Conservation (phyloP, 345 rosid genomes). For the Sonneratia alba region DNA sequence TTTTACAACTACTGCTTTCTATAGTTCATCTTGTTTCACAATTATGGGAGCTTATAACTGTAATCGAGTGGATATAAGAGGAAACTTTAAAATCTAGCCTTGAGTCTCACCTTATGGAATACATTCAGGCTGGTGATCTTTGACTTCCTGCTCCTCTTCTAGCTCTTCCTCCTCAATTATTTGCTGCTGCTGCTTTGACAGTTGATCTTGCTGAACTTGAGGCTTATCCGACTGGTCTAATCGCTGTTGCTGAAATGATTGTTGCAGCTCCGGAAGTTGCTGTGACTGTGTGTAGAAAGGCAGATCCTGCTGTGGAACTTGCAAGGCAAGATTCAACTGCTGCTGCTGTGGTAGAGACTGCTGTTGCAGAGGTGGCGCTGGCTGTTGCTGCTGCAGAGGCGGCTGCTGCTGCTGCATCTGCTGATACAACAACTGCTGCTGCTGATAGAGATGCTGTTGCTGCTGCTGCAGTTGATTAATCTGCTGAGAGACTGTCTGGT, state of each 20-base stretch:
- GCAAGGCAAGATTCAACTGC: neutral
- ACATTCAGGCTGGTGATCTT: neutral
- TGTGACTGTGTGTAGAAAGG: constrained; percentile 15
- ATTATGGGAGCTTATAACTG: neutral
- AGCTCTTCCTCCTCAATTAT: constrained; percentile 16
- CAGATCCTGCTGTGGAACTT: constrained; percentile 27
- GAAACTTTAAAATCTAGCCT: neutral
- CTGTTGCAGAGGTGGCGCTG: constrained; percentile 10
- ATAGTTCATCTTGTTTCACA: neutral
- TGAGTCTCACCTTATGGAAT: neutral
- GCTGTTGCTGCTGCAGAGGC: constrained; percentile 25
- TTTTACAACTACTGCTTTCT: neutral
- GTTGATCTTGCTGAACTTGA: constrained; percentile 15
- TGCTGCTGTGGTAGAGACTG: constrained; percentile 9
- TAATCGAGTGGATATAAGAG: neutral
- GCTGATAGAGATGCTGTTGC: constrained; percentile 35
- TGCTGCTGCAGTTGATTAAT: constrained; percentile 29
- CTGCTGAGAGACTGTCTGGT: constrained; percentile 18
- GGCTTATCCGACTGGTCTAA: constrained; percentile 10
- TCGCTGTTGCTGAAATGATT: constrained; percentile 12
- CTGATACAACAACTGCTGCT: constrained; percentile 29
- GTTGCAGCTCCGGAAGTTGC: constrained; percentile 11
- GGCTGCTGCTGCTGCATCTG: constrained; percentile 30
- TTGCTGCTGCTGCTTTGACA: constrained; percentile 18
- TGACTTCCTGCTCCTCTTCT: neutral